A percentile compares a stretch with the other conserved stretches of the same genome.
Evolutionary conservation across 225 moss, liverwort and hornwort genomes (phyloP).

Genomic region (Polytrichum formosum): DNA sequence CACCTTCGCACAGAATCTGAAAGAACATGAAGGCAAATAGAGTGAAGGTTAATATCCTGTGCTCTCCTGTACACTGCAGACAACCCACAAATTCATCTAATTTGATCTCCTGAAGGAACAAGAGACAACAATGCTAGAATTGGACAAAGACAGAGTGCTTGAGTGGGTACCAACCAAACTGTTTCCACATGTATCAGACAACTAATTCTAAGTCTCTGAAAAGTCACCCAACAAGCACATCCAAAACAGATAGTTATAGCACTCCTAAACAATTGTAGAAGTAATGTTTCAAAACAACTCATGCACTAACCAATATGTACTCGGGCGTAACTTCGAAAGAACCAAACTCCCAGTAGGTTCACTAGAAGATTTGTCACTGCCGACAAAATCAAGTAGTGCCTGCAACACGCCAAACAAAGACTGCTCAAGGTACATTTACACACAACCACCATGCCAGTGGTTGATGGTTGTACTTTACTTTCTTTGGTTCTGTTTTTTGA

Average conservation of each 20-base stretch:
- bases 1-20: constrained; percentile 93
- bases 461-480: no score
- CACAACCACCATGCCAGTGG: no score
- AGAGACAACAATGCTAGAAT: no score
- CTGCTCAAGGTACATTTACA: not conserved
- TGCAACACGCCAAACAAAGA: constrained; percentile 31
- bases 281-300: no score
- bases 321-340: constrained; percentile 85
- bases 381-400: constrained; percentile 88
- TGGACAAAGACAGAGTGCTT: no score
- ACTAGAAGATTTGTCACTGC: constrained; percentile 84
- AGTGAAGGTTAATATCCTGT: constrained; percentile 88
- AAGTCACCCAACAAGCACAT: no score
- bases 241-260: no score
- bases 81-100: constrained; percentile 1
- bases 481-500: no score
- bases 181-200: no score
- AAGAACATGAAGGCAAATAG: constrained; percentile 84
- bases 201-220: no score
- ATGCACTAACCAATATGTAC: constrained; percentile 56
- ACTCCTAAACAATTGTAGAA: no score
- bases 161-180: no score
- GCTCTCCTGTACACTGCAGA: constrained; percentile 78
- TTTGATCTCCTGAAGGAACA: not conserved
- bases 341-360: constrained; percentile 85